These are phyloP conservation scores for Prunus yedoensis DNA, from an alignment of 331 rosid genomes.

Conservation along the genomic window DNA sequence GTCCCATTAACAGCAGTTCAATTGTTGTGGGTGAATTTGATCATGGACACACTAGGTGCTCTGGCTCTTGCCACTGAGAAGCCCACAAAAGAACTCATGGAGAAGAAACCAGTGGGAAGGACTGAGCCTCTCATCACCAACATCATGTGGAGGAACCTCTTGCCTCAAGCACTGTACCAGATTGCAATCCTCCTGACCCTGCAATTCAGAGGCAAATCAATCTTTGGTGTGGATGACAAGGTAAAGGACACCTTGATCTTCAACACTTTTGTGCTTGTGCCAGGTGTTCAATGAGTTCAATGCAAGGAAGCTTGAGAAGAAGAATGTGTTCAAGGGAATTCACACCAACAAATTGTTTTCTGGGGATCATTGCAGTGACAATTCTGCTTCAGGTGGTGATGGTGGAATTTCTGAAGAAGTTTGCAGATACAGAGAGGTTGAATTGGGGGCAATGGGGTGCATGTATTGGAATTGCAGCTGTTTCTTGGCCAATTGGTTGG, in stretches of 20 bases:
- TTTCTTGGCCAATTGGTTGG: constrained; percentile 45
- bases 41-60: constrained; percentile 42
- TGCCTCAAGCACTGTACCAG: constrained; percentile 61
- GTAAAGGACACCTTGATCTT: constrained; percentile 40
- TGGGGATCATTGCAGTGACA: constrained; percentile 33
- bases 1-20: constrained; percentile 37
- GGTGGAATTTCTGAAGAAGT: constrained; percentile 43
- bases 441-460: constrained; percentile 36
- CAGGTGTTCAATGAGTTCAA: constrained; percentile 52
- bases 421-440: constrained; percentile 43
- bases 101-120: constrained; percentile 34
- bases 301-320: constrained; percentile 50
- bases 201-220: constrained; percentile 53
- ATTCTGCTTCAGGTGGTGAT: constrained; percentile 41
- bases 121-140: constrained; percentile 43
- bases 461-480: constrained; percentile 29
- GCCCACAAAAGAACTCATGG: constrained; percentile 44
- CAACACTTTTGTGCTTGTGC: constrained; percentile 43
- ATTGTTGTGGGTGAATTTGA: constrained; percentile 38
- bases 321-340: constrained; percentile 40
- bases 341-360: constrained; percentile 30
- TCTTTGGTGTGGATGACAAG: constrained; percentile 41
- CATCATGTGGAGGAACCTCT: constrained; percentile 52
- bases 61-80: constrained; percentile 39
- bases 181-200: constrained; percentile 37